These are phyloP conservation scores for Limonomyces culmigenus DNA, from an alignment of 1,284 basidiomycete genomes.

Conservation along the genomic window DNA sequence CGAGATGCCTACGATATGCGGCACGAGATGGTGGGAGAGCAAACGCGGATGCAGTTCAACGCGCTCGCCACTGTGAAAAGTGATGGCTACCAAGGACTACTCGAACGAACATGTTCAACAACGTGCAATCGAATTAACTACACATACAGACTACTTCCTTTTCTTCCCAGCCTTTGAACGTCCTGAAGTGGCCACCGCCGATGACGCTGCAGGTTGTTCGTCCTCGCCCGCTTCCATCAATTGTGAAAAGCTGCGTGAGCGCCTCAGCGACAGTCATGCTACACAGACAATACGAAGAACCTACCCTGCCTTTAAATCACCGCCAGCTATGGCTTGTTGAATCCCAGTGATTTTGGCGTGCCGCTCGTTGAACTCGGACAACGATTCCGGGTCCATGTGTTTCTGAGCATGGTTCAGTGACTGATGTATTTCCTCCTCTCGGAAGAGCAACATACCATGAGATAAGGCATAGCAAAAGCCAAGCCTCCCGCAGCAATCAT, in stretches of 20 bases:
- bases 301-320: slow-evolving; percentile 42
- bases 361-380: slow-evolving; percentile 53
- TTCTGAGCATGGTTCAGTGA: slow-evolving; percentile 27
- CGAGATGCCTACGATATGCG: no score
- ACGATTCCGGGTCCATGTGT: slow-evolving; percentile 60
- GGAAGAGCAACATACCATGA: slow-evolving; percentile 39
- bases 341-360: slow-evolving; percentile 43
- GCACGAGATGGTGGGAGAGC: no score
- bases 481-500: slow-evolving; percentile 57
- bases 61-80: no score
- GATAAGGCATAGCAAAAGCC: slow-evolving; percentile 65
- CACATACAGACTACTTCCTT: no score
- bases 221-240: slow-evolving; percentile 6
- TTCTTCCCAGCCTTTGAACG: no score
- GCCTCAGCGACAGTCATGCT: slow-evolving; percentile 1
- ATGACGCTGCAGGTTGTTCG: no score
- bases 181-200: no score
- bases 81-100: no score
- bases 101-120: no score
- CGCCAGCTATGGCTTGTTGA: slow-evolving; percentile 40
- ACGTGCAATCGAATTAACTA: no score
- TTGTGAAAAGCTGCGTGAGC: slow-evolving; percentile 7
- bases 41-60: no score
- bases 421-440: slow-evolving; percentile 2
- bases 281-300: slow-evolving; percentile 5